Conservation (phyloP, 352 stramenopile genomes). For the Phytophthora ramorum region DNA sequence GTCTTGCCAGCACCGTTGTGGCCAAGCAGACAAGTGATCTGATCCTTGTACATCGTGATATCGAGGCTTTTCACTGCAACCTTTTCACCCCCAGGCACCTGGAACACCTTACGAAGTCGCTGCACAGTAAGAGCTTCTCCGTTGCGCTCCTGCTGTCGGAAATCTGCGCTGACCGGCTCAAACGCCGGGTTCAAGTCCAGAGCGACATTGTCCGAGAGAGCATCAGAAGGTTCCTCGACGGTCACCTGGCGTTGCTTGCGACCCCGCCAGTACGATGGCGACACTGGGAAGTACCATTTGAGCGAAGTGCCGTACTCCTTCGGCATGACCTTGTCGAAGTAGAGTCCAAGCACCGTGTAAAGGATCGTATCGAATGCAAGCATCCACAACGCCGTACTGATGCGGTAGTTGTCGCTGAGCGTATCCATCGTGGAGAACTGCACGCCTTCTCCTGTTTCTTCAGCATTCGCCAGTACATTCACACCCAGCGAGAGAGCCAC, state of each 20-base stretch:
- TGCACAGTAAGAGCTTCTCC: constrained; percentile 65
- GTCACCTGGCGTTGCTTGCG: background rate
- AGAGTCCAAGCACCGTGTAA: constrained; percentile 89
- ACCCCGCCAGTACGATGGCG: constrained; percentile 41
- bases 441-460: constrained; percentile 55
- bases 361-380: constrained; percentile 88
- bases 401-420: constrained; percentile 59
- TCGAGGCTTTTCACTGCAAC: constrained; percentile 87
- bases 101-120: constrained; percentile 79
- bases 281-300: constrained; percentile 93
- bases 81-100: constrained; percentile 81
- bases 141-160: constrained; percentile 52
- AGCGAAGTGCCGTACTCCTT: constrained; percentile 87
- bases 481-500: constrained; percentile 72
- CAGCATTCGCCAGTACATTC: constrained; percentile 50
- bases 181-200: constrained; percentile 57
- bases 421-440: constrained; percentile 50
- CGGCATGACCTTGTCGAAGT: constrained; percentile 91
- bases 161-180: constrained; percentile 46
- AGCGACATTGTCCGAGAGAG: constrained; percentile 33
- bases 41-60: constrained; percentile 78
- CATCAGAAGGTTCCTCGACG: constrained; percentile 30
- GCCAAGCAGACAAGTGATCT: constrained; percentile 79
- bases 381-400: constrained; percentile 63
- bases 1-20: constrained; percentile 87